Evolutionary conservation across 2,329 filamentous ascomycete genomes (phyloP).

Genomic region (Atkinsonella texensis): DNA sequence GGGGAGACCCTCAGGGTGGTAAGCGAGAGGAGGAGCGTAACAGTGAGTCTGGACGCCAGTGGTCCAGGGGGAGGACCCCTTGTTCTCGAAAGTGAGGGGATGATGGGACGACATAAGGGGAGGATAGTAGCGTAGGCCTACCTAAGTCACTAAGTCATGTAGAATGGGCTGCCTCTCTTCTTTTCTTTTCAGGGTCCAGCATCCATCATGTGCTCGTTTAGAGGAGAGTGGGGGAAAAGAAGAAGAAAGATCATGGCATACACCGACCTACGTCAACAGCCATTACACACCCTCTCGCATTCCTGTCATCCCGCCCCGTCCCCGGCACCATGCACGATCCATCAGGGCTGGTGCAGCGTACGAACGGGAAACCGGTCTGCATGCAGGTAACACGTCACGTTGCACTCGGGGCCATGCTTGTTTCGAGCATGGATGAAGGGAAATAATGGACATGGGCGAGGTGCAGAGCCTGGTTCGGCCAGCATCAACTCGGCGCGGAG

Average conservation of each 20-base stretch:
- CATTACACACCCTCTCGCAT: neutral
- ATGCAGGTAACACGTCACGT: neutral
- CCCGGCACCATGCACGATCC: neutral
- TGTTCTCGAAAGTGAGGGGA: conserved; percentile 48
- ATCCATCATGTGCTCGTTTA: too few relatives aligned
- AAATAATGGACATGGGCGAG: too few relatives aligned
- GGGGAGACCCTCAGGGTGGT: conserved; percentile 68
- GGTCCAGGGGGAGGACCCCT: conserved; percentile 53
- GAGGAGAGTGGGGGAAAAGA: conserved; percentile 25
- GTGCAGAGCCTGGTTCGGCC: too few relatives aligned
- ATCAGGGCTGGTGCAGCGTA: neutral
- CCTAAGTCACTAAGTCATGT: neutral
- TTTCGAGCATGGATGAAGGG: neutral
- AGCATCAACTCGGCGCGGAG: too few relatives aligned
- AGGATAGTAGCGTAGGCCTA: conserved; percentile 24
- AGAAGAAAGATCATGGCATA: conserved; percentile 27
- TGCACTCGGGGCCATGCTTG: neutral
- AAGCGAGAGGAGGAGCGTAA: conserved; percentile 58
- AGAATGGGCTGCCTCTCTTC: neutral
- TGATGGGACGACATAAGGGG: conserved; percentile 17
- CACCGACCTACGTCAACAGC: neutral
- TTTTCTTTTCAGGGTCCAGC: too few relatives aligned
- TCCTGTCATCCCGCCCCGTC: neutral
- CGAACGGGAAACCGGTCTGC: neutral
- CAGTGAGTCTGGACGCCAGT: conserved; percentile 57